phyloP scores from a whole-genome alignment of 225 moss, liverwort and hornwort species.

The Takakia lepidozioides region DNA sequence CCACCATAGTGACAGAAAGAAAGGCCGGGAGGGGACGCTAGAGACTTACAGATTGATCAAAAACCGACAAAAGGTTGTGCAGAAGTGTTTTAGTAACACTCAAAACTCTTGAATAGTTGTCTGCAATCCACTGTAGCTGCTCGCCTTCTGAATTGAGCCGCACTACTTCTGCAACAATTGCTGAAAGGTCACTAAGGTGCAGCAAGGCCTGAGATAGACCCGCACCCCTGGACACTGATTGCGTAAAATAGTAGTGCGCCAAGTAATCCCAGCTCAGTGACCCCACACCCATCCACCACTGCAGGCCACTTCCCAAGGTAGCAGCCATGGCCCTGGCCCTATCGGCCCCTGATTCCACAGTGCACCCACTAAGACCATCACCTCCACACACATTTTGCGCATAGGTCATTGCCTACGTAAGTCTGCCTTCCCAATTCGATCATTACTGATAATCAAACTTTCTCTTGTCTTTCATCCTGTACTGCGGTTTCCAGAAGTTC shows the following conservation, averaged over 20 bases:
- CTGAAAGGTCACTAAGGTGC: constrained; percentile 30
- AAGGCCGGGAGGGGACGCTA: too few relatives aligned
- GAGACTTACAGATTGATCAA: constrained; percentile 27
- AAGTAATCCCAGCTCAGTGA: constrained; percentile 44
- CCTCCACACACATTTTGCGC: neutral
- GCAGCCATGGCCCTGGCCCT: constrained; percentile 37
- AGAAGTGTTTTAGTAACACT: constrained; percentile 20
- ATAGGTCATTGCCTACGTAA: neutral
- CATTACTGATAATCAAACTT: too few relatives aligned
- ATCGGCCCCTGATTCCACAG: constrained; percentile 28
- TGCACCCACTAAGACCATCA: too few relatives aligned
- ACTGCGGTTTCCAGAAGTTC: neutral
- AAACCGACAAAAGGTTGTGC: constrained; percentile 27
- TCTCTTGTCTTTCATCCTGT: neutral
- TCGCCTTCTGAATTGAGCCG: constrained; percentile 27
- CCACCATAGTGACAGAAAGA: too few relatives aligned
- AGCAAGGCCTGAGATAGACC: constrained; percentile 23
- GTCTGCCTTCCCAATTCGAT: neutral
- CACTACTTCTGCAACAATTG: constrained; percentile 32
- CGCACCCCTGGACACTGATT: constrained; percentile 29
- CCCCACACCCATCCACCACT: constrained; percentile 44
- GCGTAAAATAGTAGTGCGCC: constrained; percentile 41
- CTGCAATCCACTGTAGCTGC: constrained; percentile 31
- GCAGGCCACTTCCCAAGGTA: constrained; percentile 22
- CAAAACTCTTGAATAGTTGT: constrained; percentile 27